Conservation (phyloP, 2,329 filamentous ascomycete genomes). For the Sclerotinia spermophila region DNA sequence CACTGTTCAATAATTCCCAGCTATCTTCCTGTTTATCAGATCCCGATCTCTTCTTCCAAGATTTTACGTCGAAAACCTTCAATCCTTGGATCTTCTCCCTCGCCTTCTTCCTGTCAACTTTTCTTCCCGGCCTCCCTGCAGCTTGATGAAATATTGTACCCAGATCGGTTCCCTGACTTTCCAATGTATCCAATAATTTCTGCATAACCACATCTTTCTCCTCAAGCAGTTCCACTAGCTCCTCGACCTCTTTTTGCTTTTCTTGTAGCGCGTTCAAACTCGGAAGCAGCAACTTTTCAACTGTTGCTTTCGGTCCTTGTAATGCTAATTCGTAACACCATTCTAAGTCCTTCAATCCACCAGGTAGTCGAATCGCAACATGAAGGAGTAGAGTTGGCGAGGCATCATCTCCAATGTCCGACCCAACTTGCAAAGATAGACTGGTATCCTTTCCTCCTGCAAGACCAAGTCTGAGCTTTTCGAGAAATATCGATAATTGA, state of each 20-base stretch:
- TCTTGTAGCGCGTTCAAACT: constrained; percentile 44
- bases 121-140: constrained; percentile 37
- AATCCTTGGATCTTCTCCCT: constrained; percentile 45
- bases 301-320: constrained; percentile 39
- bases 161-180: constrained; percentile 48
- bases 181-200: constrained; percentile 51
- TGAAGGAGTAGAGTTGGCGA: constrained; percentile 40
- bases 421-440: constrained; percentile 42
- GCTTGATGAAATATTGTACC: constrained; percentile 48
- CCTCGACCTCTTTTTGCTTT: constrained; percentile 39
- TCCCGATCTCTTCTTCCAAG: constrained; percentile 26
- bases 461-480: constrained; percentile 54
- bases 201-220: constrained; percentile 54
- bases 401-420: constrained; percentile 29
- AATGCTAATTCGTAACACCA: constrained; percentile 60
- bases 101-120: constrained; percentile 40
- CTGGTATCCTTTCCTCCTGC: constrained; percentile 44
- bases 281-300: constrained; percentile 46
- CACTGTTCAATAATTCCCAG: constrained; percentile 24
- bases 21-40: constrained; percentile 21
- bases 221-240: constrained; percentile 45
- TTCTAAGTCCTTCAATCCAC: constrained; percentile 57
- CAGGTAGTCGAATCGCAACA: constrained; percentile 57
- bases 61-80: constrained; percentile 42
- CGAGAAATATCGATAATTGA: constrained; percentile 65